phyloP scores from a whole-genome alignment of 805 yeast genomes.

The Metschnikowia reukaufii region DNA sequence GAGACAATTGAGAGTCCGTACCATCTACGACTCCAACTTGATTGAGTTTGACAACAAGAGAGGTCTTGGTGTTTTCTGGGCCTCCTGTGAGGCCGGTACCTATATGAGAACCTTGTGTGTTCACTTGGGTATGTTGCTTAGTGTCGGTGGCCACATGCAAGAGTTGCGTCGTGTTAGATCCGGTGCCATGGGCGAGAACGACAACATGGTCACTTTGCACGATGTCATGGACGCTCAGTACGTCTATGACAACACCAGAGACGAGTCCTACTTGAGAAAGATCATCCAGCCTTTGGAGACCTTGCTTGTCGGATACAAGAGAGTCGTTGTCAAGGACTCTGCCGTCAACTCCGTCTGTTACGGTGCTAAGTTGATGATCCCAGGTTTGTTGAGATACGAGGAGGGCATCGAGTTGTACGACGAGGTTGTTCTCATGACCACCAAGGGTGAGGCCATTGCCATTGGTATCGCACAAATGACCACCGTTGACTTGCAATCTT shows the following conservation, averaged over 20 bases:
- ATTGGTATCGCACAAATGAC: conserved; percentile 99
- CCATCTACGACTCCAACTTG: conserved; percentile 93
- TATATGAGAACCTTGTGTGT: conserved; percentile 99
- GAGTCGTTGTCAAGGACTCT: conserved; percentile 89
- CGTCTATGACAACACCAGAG: conserved; percentile 95
- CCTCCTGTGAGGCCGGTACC: conserved; percentile 99
- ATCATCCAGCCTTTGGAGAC: conserved; percentile 95
- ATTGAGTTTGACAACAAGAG: conserved; percentile 97
- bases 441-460: conserved; percentile 99
- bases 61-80: conserved; percentile 98
- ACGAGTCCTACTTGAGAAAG: conserved; percentile 91
- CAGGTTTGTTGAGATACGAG: conserved; percentile 96
- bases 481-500: conserved; percentile 90
- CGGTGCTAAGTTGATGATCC: conserved; percentile 99
- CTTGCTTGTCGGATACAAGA: conserved; percentile 89
- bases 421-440: conserved; percentile 96
- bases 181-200: conserved; percentile 90
- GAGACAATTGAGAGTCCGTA: conserved; percentile 97
- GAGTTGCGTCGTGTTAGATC: conserved; percentile 98
- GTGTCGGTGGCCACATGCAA: conserved; percentile 99
- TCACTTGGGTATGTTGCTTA: conserved; percentile 95
- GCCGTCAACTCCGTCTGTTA: conserved; percentile 98
- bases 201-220: conserved; percentile 91
- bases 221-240: conserved; percentile 98
- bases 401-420: conserved; percentile 96